Base-by-base conservation (phyloP, 768 basidiomycete species). In the Naematelia aurantialba region DNA sequence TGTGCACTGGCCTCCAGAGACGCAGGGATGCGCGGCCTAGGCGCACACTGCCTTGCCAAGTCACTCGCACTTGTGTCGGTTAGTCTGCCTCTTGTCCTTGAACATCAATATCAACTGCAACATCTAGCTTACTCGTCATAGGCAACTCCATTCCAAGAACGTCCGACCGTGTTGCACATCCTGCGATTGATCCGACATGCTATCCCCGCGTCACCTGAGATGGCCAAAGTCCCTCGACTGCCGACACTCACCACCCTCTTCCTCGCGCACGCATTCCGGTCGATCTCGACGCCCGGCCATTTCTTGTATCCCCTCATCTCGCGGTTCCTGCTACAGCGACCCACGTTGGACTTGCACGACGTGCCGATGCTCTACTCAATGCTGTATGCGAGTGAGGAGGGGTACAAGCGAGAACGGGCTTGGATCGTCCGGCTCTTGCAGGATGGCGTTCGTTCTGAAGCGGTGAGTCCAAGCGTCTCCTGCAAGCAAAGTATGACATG, bases 291-390 rank as follows among this genome's bases (percentile, higher is more conserved):
- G 61, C 92, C 94, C 0, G 86, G 89, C 1, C 86, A 87, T 52
- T 89, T 91, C 75, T 85, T 89, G 45, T 98, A 94, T 71, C 91
- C 93, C 0, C 79, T 87, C 14, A 88, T 87, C 0, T 85, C 89
- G 1, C 83, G 88, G 3, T 97, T 96, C 81, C 83, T 98, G 4
- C 82, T 98, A 0, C 92, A 96, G 76, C 85, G 94, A 1, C 87
- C 91, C 0, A 82, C 85, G 55, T 78, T 97, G 5, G 93, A 97
- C 68, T 78, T 79, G 0, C 79, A 79, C 0, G 93, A 97, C 69
- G 89, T 97, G 0, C 94, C 94, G 0, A 85, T 97, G 85, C 78
- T 99, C 3, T 97, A 89, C 69, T 81, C 81, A 11, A 87, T 94
- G 85, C 80, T 97, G 2, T 96, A 91, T 73, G 89, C 88, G 66